Base-by-base conservation (phyloP, 1,284 basidiomycete species). In the Porodaedalea pini region DNA sequence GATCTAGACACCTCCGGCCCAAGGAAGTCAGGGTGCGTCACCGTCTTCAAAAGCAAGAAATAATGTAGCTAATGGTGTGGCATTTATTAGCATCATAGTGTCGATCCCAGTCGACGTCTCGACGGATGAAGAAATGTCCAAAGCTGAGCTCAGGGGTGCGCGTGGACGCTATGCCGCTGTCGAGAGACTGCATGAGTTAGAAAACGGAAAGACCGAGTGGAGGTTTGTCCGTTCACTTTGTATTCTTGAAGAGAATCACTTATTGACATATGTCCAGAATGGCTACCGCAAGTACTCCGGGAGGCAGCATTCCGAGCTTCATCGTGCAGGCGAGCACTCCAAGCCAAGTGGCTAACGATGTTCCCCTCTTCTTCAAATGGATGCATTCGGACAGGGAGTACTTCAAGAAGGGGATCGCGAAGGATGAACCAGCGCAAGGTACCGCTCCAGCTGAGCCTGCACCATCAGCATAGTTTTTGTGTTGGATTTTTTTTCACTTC, bases 201-300 rank as follows among this genome's bases (percentile, higher is more conserved):
- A 80, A 15, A 74, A 81, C 60, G 88, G 83, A 44, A 80, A 73
- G 51, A 79, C 82, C 4, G 86, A 90, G 68, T 91, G 89, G 88
- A 75, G 80, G 67, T 67, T n/a, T 29, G 51, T 29, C 5, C 43
- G 0, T 31, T 29, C 15, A 1, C 2, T 2, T 4, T 7, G 21
- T 15, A 31, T 4, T 34, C 13, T 6, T 6, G 17, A 27, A 45
- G 6, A 19, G 40, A 47, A 15, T 50, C 17, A 11, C 1, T 32
- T 4, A 36, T 17, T 27, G 13, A 15, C 37, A 2, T 4, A 39
- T 31, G 1, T 37, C 15, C 47, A 66, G 66, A 48, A 88, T 90
- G 85, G 88, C 86, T 2, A 88, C 86, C 0, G 85, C 85, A n/a
- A 86, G 85, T 65, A 81, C 79, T 1, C 80, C 86, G 8, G 86